Evolutionary conservation across 148 eudicot genomes (phyloP), one percentile per base, ranked within the genome.

Genomic region (Dianthus caryophyllus): DNA sequence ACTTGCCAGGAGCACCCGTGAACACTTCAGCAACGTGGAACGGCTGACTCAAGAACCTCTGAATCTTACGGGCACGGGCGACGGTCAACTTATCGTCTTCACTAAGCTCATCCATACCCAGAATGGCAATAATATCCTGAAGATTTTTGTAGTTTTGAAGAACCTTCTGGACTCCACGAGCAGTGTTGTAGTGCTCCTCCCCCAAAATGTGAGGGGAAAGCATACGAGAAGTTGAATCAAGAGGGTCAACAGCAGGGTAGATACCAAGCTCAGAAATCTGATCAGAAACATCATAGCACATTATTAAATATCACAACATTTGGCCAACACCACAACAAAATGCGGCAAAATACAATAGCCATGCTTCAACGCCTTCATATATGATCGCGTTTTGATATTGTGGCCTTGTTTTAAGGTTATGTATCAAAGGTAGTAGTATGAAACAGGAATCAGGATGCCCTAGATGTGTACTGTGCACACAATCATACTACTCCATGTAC

Each of bases 51-150:
- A 94, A 82, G 73, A 94, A 94, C 70, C 84, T 79, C 51, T 84
- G 90, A 43, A 94, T 94, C 73, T 94, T 94, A 74, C 97, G 96
- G 55, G 98, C 98, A 88, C 98, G 98, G 20, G 97, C 87, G 36
- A 94, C 97, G 46, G 97, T 90, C 84, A 94, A 74, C 80, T 93
- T 93, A 77, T 93, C 98, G 59, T 93, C 97, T 84, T 93, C 98
- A 81, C 96, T 85, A n/a, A 89, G 90, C 86, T 93, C 98, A 75
- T 93, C 98, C 98, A 93, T 93, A 76, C 98, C 98, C 82, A 93
- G 75, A 83, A 93, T 93, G 72, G 98, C 96, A 80, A 93, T 93
- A 50, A 93, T 93, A 87, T 93, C 98, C 77, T 89, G 91, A 79
- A 93, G 95, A 81, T 89, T 89, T 88, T 89, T 93, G 82, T 93